These are phyloP conservation scores for Hexamita inflata DNA, from an alignment of 208 protist species.

Conservation along the genomic window DNA sequence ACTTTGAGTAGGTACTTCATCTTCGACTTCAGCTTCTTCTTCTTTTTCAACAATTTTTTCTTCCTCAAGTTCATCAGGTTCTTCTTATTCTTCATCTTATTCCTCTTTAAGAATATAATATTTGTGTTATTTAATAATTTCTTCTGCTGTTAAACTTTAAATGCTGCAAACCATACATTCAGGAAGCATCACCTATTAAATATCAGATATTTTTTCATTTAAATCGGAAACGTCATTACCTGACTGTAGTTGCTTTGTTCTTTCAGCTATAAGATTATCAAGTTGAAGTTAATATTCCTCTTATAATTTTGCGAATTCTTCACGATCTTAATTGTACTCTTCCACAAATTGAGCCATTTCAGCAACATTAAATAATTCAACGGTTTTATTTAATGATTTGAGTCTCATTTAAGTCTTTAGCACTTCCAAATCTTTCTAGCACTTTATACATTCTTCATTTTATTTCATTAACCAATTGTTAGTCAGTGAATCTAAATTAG, in stretches of 20 bases:
- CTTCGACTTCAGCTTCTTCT: background rate
- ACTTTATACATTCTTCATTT: background rate
- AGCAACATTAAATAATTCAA: background rate
- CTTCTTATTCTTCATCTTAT: background rate
- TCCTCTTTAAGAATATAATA: background rate
- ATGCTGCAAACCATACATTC: background rate
- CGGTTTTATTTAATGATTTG: background rate
- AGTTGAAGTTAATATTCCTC: too few species aligned
- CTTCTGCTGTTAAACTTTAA: background rate
- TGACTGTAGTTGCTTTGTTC: background rate
- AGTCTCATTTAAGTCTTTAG: background rate
- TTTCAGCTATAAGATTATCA: too few species aligned
- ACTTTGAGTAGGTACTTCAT: background rate
- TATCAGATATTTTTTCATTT: background rate
- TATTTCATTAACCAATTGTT: background rate
- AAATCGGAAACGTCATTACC: background rate
- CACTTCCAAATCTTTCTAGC: background rate
- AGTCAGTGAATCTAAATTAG: background rate
- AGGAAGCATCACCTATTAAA: background rate
- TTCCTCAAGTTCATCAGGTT: background rate
- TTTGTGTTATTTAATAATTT: background rate
- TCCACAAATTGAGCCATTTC: background rate
- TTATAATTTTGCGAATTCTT: background rate
- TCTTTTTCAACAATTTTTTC: background rate
- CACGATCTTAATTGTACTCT: background rate